Evolutionary conservation across 2,329 filamentous ascomycete species (phyloP), one percentile per base, ranked within the genome.

Genomic region (Hymenoscyphus infarciens): DNA sequence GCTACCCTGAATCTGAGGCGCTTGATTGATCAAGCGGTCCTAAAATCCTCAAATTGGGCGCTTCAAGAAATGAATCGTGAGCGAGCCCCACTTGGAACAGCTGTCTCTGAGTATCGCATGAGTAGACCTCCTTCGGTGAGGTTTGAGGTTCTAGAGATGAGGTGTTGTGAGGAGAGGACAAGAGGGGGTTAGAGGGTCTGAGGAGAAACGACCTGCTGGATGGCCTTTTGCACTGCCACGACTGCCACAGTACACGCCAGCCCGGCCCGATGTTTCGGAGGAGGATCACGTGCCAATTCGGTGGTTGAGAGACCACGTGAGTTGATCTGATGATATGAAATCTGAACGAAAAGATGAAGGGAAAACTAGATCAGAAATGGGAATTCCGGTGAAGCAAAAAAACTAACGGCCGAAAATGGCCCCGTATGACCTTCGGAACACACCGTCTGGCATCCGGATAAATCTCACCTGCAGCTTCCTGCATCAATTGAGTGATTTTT

Each of bases 401-500:
- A 59, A 62, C 49, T 1, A 35, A 27, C 58, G 62, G 54, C 22
- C 58, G 22, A 31, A 19, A 31, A 22, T 42, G 58, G 5, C 29
- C 13, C 49, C 62, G 57, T 58, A 42, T 58, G 58, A 61, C 54
- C 25, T 1, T 29, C 54, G 54, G 53, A 54, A 15, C 8, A 22
- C 45, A 29, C 27, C 42, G 42, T 27, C 54, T 31, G 33, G n/a
- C 29, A 57, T 54, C 60, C 39, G 55, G 42, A 38, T 38, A 58
- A 54, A 56, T 55, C 57, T 60, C 57, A 59, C 56, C 56, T 58
- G 38, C 42, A 52, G 52, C 25, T 59, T 39, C 57, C 31, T 27
- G 22, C 49, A 22, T 22, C 16, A 39, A 33, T 22, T 29, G 27
- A 53, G 42, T 16, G 7, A 33, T n/a, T 53, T n/a, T 53, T 59